Conservation (phyloP, 352 stramenopile species). For the Vaucheria bursata region DNA sequence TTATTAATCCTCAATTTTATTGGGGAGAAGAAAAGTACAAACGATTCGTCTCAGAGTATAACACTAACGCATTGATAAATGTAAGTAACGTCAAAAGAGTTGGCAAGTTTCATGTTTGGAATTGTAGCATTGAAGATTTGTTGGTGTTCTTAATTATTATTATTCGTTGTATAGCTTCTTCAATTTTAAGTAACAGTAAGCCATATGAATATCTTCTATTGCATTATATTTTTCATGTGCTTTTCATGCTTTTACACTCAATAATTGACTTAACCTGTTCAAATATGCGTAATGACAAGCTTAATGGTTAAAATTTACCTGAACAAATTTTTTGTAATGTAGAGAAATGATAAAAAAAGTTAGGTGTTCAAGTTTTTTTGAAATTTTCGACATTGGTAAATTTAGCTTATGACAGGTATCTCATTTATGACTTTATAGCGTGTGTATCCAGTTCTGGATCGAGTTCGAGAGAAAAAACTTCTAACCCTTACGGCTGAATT, state of each 20-base stretch:
- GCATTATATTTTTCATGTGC: no score
- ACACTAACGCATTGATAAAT: conserved; percentile 37
- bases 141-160: not conserved
- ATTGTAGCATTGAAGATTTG: not conserved
- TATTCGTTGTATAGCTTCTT: conserved; percentile 5
- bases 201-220: not conserved
- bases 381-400: no score
- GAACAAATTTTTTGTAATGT: no score
- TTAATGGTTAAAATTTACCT: no score
- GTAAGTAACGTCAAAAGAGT: no score
- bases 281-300: no score
- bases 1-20: conserved; percentile 14
- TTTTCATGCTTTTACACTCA: no score
- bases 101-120: not conserved
- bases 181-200: not conserved
- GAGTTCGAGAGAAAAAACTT: conserved; percentile 40
- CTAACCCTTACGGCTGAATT: conserved; percentile 39
- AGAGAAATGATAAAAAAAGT: no score
- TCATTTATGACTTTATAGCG: no score
- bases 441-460: conserved; percentile 44
- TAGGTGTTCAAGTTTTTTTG: no score
- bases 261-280: no score
- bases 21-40: conserved; percentile 47
- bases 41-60: conserved; percentile 36
- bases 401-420: no score